These are phyloP conservation scores for Sphaerulina musiva DNA, from an alignment of 2,329 filamentous ascomycete species.

Conservation along the genomic window DNA sequence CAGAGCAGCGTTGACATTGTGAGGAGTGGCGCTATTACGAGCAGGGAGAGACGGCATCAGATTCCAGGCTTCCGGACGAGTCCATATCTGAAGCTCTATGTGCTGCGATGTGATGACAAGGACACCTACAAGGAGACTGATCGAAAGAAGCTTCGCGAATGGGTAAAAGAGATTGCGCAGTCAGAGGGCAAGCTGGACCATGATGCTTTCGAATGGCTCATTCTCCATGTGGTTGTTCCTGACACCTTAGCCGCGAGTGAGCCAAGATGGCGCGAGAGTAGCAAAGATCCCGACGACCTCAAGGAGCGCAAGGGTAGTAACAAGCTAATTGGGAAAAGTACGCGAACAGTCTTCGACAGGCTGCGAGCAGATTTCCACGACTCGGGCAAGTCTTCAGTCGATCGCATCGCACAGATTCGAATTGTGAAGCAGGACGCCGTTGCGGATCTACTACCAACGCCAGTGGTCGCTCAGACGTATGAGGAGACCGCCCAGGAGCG, in stretches of 20 bases:
- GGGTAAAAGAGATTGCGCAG: conserved; percentile 73
- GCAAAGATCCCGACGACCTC: conserved; percentile 46
- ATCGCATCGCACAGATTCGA: conserved; percentile 79
- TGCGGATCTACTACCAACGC: conserved; percentile 41
- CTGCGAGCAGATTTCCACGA: conserved; percentile 84
- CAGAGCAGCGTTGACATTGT: conserved; percentile 42
- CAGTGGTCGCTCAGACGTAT: conserved; percentile 46
- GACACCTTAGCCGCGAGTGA: conserved; percentile 76
- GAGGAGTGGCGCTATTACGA: conserved; percentile 22
- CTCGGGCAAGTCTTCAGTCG: conserved; percentile 62
- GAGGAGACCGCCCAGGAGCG: conserved; percentile 69
- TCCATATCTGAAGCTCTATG: conserved; percentile 83
- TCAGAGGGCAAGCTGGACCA: conserved; percentile 70
- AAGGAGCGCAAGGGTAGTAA: conserved; percentile 62
- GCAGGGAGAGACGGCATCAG: conserved; percentile 70
- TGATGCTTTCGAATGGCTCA: conserved; percentile 92
- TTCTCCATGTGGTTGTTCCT: conserved; percentile 85
- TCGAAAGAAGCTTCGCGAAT: conserved; percentile 75
- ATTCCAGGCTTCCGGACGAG: conserved; percentile 90
- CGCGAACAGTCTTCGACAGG: conserved; percentile 81
- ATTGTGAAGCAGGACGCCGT: conserved; percentile 51
- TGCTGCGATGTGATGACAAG: conserved; percentile 91
- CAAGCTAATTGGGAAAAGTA: conserved; percentile 70
- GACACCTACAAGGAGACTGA: conserved; percentile 82
- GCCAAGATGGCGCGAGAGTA: conserved; percentile 54